These are phyloP conservation scores for Fusarium virguliforme DNA, from an alignment of 2,329 filamentous ascomycete species.

Conservation along the genomic window DNA sequence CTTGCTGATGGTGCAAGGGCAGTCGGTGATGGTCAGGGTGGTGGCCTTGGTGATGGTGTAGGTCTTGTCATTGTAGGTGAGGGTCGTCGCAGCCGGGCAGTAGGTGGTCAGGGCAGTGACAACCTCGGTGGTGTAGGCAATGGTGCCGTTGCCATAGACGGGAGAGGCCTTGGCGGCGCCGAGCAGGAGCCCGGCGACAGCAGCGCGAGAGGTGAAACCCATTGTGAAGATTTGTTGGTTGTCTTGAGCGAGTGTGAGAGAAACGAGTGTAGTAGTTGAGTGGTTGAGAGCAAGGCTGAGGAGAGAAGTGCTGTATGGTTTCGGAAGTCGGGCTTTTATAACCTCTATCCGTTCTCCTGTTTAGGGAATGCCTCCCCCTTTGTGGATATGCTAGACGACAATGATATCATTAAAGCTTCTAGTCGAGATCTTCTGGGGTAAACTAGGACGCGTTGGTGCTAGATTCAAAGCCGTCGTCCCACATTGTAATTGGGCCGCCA, in stretches of 20 bases:
- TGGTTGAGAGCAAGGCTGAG: constrained; percentile 7
- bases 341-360: not conserved
- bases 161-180: constrained; percentile 41
- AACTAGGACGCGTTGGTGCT: constrained; percentile 1
- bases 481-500: not conserved
- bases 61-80: constrained; percentile 73
- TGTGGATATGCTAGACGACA: constrained; percentile 10
- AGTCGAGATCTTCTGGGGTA: constrained; percentile 10
- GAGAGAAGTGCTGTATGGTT: not conserved
- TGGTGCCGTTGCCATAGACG: constrained; percentile 48
- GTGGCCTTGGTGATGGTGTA: constrained; percentile 77
- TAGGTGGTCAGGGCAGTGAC: constrained; percentile 77
- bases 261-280: not conserved
- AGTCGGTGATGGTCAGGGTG: constrained; percentile 76
- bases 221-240: constrained; percentile 35
- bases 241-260: constrained; percentile 1
- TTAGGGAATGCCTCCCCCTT: constrained; percentile 5
- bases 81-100: constrained; percentile 75
- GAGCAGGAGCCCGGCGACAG: constrained; percentile 37
- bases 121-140: constrained; percentile 73
- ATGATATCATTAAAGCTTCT: constrained; percentile 11
- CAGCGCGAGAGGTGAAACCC: constrained; percentile 44
- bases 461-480: constrained; percentile 3
- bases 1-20: constrained; percentile 74
- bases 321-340: constrained; percentile 10